phyloP scores from a whole-genome alignment of 306 rosid species.

The Acacia confusa region DNA sequence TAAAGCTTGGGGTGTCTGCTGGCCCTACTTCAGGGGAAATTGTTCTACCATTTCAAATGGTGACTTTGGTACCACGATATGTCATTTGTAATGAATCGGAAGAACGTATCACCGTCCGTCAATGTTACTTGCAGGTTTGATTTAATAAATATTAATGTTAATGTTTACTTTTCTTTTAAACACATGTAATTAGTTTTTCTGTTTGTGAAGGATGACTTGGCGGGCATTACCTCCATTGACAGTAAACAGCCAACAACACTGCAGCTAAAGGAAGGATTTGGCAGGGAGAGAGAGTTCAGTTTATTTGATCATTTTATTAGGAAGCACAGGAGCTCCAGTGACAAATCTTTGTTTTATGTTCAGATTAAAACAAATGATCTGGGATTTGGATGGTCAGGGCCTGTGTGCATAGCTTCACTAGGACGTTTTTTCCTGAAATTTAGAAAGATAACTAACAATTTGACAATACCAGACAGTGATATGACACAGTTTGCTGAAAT shows the following conservation, averaged over 20 bases:
- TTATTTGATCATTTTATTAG: constrained; percentile 72
- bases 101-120: constrained; percentile 62
- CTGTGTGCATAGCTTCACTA: constrained; percentile 87
- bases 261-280: constrained; percentile 60
- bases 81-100: constrained; percentile 77
- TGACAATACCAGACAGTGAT: constrained; percentile 36
- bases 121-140: constrained; percentile 80
- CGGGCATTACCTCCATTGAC: constrained; percentile 50
- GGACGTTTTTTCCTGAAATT: constrained; percentile 93
- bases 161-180: constrained; percentile 11
- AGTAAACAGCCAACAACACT: constrained; percentile 64
- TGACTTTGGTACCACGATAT: constrained; percentile 89
- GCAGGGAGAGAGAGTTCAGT: constrained; percentile 59
- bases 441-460: constrained; percentile 52
- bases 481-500: constrained; percentile 68
- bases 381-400: constrained; percentile 88
- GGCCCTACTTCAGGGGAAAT: constrained; percentile 63
- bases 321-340: constrained; percentile 66
- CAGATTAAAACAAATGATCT: constrained; percentile 61
- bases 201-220: constrained; percentile 66
- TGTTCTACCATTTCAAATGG: constrained; percentile 72
- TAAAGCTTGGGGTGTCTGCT: constrained; percentile 79
- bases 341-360: constrained; percentile 58
- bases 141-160: constrained; percentile 10
- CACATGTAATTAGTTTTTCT: constrained; percentile 19